Evolutionary conservation across 208 protist genomes (phyloP).

Genomic region (Porcisia hertigi): DNA sequence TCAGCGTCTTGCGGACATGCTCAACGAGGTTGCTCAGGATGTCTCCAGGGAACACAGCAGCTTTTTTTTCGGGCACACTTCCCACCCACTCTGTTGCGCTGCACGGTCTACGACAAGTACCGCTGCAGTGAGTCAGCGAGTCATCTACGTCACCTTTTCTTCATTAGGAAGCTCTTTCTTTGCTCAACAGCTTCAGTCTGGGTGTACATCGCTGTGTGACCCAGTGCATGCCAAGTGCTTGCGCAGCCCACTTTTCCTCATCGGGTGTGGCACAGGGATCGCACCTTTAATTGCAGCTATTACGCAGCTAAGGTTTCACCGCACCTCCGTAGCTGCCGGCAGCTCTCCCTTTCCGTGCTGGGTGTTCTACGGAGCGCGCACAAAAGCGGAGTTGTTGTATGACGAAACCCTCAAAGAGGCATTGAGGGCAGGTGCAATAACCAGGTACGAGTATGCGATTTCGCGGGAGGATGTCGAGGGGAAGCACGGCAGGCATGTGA

Average conservation of each 20-base stretch:
- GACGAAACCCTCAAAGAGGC: conserved; percentile 59
- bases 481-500: conserved; percentile 45
- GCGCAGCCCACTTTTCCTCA: conserved; percentile 45
- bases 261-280: conserved; percentile 82
- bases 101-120: conserved; percentile 3
- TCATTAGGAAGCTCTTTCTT: conserved; percentile 65
- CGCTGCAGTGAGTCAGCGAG: conserved; percentile 1
- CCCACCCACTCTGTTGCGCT: conserved; percentile 32
- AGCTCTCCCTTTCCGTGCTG: conserved; percentile 44
- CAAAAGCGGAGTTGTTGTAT: conserved; percentile 63
- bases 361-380: conserved; percentile 74
- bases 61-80: conserved; percentile 40
- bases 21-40: conserved; percentile 27
- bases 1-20: conserved; percentile 23
- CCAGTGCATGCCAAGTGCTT: background rate
- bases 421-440: conserved; percentile 42
- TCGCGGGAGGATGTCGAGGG: conserved; percentile 38
- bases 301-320: conserved; percentile 42
- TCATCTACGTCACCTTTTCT: conserved; percentile 56
- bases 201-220: conserved; percentile 16
- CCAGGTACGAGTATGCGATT: conserved; percentile 58
- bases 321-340: background rate
- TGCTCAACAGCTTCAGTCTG: conserved; percentile 39
- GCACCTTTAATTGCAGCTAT: conserved; percentile 76
- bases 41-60: background rate